A percentile compares a stretch with the other conserved stretches of the same genome.
Evolutionary conservation across 768 basidiomycete species (phyloP).

Genomic region (Russula sp.): DNA sequence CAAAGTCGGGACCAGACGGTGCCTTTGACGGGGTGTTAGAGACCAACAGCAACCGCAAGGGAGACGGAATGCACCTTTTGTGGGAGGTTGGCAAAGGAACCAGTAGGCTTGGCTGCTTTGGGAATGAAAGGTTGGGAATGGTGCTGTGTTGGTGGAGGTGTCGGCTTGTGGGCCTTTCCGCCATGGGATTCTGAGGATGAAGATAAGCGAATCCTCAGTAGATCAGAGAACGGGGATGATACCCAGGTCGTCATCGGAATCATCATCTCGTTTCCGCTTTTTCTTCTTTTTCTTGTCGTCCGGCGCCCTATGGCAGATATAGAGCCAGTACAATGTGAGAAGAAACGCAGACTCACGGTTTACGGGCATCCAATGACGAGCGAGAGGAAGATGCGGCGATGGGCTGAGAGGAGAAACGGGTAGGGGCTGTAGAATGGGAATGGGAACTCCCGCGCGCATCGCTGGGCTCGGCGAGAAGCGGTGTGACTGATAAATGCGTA

Average conservation of each 20-base stretch:
- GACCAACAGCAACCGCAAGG: not conserved
- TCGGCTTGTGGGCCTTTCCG: conserved; percentile 51
- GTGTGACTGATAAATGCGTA: conserved; percentile 35
- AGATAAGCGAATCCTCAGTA: conserved; percentile 11
- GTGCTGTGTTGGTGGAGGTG: conserved; percentile 34
- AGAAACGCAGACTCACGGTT: conserved; percentile 40
- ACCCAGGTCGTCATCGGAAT: conserved; percentile 67
- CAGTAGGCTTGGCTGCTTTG: conserved; percentile 52
- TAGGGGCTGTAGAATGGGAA: conserved; percentile 38
- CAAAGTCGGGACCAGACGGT: conserved; percentile 52
- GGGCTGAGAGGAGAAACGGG: conserved; percentile 40
- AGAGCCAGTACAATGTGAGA: conserved; percentile 12
- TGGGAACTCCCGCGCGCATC: conserved; percentile 18
- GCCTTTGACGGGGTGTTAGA: conserved; percentile 26
- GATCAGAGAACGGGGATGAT: conserved; percentile 21
- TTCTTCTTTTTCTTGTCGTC: conserved; percentile 78
- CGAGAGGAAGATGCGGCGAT: conserved; percentile 40
- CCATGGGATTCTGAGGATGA: conserved; percentile 14
- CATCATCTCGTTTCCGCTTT: conserved; percentile 75
- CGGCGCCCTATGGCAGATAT: conserved; percentile 26
- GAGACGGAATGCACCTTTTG: conserved; percentile 40
- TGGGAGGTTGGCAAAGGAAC: conserved; percentile 38
- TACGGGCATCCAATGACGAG: conserved; percentile 58
- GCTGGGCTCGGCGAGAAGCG: conserved; percentile 42
- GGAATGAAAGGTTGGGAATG: conserved; percentile 36